phyloP scores from a whole-genome alignment of 148 eudicot species.

The Gaultheria prostrata region DNA sequence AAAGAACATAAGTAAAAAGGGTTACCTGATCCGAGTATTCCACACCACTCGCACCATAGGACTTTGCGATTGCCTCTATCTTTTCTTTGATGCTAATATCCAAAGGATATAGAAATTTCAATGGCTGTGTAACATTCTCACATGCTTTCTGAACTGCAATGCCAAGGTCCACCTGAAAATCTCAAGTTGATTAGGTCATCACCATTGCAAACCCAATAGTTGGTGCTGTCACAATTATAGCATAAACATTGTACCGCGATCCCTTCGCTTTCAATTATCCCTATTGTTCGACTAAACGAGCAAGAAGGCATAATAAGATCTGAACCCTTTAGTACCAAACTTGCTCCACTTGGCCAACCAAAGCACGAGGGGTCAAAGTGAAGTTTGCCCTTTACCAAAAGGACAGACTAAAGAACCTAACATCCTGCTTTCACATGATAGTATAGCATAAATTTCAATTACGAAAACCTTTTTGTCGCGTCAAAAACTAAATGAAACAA shows the following conservation, averaged over 20 bases:
- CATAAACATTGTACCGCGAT: too few species aligned
- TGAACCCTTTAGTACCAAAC: background rate
- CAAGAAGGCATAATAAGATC: background rate
- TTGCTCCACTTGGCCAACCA: background rate
- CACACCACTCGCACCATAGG: conserved; percentile 94
- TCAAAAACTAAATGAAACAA: background rate
- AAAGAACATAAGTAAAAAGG: background rate
- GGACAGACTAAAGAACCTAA: conserved; percentile 2
- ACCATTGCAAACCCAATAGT: too few species aligned
- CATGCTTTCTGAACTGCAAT: conserved; percentile 95
- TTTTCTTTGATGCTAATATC: conserved; percentile 91
- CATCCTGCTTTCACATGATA: background rate
- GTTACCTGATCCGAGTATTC: conserved; percentile 90
- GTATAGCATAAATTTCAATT: background rate
- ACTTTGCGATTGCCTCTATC: conserved; percentile 93
- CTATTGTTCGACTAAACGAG: background rate
- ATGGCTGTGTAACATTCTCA: conserved; percentile 64
- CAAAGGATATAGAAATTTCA: conserved; percentile 86
- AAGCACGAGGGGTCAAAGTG: too few species aligned
- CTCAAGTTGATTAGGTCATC: background rate
- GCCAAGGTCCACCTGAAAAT: conserved; percentile 86
- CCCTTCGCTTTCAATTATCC: background rate
- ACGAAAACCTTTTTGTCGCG: background rate
- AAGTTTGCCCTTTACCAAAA: background rate
- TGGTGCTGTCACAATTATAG: too few species aligned